These are phyloP conservation scores for Aspergillus bertholletiae DNA, from an alignment of 495 filamentous ascomycete species.

Conservation along the genomic window DNA sequence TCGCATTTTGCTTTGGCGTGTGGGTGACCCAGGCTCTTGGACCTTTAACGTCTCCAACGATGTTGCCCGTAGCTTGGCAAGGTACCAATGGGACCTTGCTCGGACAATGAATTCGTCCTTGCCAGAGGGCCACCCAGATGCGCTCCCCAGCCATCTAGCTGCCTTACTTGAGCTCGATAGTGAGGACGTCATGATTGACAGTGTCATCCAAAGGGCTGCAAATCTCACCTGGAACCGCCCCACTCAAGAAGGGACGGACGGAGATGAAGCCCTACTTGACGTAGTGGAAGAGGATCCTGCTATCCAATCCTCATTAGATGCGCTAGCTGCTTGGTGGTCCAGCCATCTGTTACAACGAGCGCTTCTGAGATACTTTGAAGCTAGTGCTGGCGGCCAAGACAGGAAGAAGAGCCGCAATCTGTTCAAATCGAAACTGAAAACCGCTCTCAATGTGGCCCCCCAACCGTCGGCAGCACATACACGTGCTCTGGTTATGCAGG, in stretches of 20 bases:
- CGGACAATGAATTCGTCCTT: constrained; percentile 59
- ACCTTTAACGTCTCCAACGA: constrained; percentile 58
- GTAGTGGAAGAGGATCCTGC: constrained; percentile 81
- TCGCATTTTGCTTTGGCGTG: constrained; percentile 79
- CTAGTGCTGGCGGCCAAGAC: constrained; percentile 38
- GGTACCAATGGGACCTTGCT: constrained; percentile 78
- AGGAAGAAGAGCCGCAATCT: constrained; percentile 36
- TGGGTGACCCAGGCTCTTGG: constrained; percentile 61
- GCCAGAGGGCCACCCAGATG: constrained; percentile 55
- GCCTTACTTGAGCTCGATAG: constrained; percentile 71
- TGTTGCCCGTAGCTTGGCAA: constrained; percentile 63
- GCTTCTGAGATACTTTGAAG: constrained; percentile 59
- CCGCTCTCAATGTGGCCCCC: constrained; percentile 73
- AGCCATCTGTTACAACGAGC: constrained; percentile 68
- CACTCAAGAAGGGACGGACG: constrained; percentile 59
- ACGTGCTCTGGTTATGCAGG: constrained; percentile 70
- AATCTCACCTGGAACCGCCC: constrained; percentile 87
- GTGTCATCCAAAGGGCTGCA: constrained; percentile 79
- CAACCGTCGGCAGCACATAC: constrained; percentile 71
- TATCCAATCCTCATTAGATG: constrained; percentile 84
- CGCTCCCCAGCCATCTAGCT: constrained; percentile 72
- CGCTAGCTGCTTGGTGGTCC: constrained; percentile 87
- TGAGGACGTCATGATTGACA: constrained; percentile 72
- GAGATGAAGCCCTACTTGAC: constrained; percentile 70
- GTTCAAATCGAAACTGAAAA: constrained; percentile 56